These are phyloP conservation scores for Cladosporium colombiae DNA, from an alignment of 2,329 filamentous ascomycete genomes.

Conservation along the genomic window DNA sequence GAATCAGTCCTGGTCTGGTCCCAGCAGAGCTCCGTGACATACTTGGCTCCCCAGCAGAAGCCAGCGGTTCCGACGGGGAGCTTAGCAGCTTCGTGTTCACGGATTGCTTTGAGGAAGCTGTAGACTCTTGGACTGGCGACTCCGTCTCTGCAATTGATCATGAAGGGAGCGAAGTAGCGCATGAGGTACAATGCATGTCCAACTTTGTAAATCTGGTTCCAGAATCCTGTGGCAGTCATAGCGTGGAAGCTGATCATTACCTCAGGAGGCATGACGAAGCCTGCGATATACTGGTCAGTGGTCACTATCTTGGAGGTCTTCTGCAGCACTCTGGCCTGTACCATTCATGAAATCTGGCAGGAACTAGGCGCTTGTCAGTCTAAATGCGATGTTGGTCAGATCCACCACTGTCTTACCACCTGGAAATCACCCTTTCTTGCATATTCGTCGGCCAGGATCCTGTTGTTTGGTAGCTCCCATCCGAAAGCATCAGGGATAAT, in stretches of 20 bases:
- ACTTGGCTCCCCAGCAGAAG: conserved; percentile 41
- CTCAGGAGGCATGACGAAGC: conserved; percentile 30
- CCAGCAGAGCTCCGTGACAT: conserved; percentile 37
- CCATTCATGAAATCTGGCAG: conserved; percentile 43
- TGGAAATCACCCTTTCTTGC: conserved; percentile 35
- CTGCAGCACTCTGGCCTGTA: conserved; percentile 9
- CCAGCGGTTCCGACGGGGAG: conserved; percentile 39
- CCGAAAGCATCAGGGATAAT: conserved; percentile 45
- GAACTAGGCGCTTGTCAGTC: conserved; percentile 24
- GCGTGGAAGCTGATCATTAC: conserved; percentile 36
- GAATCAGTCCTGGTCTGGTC: conserved; percentile 34
- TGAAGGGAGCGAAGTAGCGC: conserved; percentile 32
- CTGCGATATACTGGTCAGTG: conserved; percentile 19
- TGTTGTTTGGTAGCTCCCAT: conserved; percentile 39
- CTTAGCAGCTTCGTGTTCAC: conserved; percentile 31
- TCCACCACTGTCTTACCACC: conserved; percentile 15
- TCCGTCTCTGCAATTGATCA: conserved; percentile 27
- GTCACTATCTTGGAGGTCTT: not conserved
- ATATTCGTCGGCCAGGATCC: conserved; percentile 41
- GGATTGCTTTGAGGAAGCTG: conserved; percentile 34
- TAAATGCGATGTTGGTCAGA: not conserved
- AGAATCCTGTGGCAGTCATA: conserved; percentile 33
- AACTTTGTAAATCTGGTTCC: conserved; percentile 36
- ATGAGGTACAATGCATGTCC: conserved; percentile 31
- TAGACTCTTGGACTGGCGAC: conserved; percentile 33